Conservation (phyloP, 2,329 filamentous ascomycete species). For the Claviceps africana region DNA sequence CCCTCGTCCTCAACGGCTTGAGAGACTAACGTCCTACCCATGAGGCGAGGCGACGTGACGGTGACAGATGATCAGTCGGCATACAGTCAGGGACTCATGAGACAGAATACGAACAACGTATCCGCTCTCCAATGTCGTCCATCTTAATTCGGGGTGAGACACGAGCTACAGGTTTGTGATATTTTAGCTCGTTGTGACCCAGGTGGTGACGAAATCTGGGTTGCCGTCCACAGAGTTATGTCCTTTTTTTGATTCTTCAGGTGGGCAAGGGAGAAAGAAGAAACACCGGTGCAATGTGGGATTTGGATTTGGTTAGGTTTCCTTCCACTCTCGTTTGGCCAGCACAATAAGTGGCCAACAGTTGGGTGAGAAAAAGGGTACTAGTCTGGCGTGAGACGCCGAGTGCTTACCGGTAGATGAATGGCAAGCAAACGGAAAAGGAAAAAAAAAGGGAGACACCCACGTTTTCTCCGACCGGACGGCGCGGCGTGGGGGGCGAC, state of each 20-base stretch:
- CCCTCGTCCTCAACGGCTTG: background rate
- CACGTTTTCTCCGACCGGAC: background rate
- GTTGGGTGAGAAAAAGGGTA: background rate
- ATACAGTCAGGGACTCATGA: background rate
- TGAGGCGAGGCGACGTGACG: background rate
- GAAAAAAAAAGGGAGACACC: background rate
- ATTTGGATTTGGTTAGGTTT: background rate
- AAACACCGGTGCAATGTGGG: background rate
- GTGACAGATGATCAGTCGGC: background rate
- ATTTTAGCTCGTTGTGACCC: background rate
- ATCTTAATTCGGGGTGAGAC: background rate
- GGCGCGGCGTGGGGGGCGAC: too few species aligned
- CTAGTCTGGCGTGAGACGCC: background rate
- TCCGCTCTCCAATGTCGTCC: background rate
- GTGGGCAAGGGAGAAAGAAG: background rate
- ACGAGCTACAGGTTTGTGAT: background rate
- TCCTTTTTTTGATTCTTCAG: background rate
- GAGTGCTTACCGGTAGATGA: background rate
- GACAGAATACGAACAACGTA: background rate
- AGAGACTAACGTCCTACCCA: background rate
- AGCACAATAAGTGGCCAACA: background rate
- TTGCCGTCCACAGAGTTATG: background rate
- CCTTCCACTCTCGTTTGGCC: background rate
- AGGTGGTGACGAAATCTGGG: background rate
- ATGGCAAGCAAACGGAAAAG: background rate